Evolutionary conservation across 768 basidiomycete genomes (phyloP), one percentile per base, ranked within the genome.

Genomic region (Trametes meyenii): DNA sequence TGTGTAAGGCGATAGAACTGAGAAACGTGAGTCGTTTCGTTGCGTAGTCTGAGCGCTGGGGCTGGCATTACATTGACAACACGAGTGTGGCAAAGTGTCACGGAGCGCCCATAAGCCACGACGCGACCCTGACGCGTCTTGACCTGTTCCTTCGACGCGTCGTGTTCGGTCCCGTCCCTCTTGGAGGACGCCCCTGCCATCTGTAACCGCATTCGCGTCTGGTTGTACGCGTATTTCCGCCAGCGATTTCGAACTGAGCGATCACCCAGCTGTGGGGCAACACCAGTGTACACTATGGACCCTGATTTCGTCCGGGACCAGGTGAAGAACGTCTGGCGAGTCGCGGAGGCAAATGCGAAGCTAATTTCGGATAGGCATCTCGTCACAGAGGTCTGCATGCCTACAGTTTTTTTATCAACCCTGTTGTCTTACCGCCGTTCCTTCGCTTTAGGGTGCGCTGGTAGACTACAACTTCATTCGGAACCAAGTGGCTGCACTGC

Each of bases 231-330:
- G 21, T 24, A 23, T 21, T 23, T 29, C 23, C 26, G 13, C 29
- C 3, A 16, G 1, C 1, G 14, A 29, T 29, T 11, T 50, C 17
- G 14, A 33, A 3, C 40, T 19, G 13, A 10, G 19, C 23, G n/a
- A 48, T 19, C 35, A 29, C 50, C 13, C 17, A 17, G 49, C 24
- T 6, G n/a, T 16, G 16, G 10, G 16, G 49, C 33, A 50, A 16
- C 39, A 5, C 45, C 19, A 24, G 54, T 10, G 8, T 17, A n/a
- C n/a, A n/a, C 16, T 10, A 52, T 52, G 58, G 49, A 50, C 36
- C 51, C 51, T 19, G 59, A 60, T 12, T 60, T 60, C 19, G 29
- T 49, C 10, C 51, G 51, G 26, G 52, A 60, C 23, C 59, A 60
- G 46, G 52, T 53, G 5, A 48, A 48, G n/a, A 54, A 53, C 36